Evolutionary conservation across 2,329 filamentous ascomycete genomes (phyloP).

Genomic region (Diaporthe citri): DNA sequence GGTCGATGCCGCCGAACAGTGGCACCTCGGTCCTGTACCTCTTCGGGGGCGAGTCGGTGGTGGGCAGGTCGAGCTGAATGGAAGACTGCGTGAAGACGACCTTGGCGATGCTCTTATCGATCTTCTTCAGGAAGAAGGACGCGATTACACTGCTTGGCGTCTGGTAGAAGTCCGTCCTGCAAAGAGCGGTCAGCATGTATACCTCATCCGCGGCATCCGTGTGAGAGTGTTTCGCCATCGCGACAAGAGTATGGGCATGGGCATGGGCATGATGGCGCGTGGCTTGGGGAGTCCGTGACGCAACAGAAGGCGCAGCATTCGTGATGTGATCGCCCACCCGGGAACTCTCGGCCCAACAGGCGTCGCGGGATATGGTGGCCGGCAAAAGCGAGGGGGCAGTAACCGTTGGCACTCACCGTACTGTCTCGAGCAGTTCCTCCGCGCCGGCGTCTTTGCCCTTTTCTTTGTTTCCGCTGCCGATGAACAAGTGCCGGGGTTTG

Average conservation of each 20-base stretch:
- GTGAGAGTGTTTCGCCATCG: slow-evolving; percentile 15
- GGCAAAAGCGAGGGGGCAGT: slow-evolving; percentile 7
- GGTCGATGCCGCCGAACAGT: slow-evolving; percentile 82
- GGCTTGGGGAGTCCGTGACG: slow-evolving; percentile 24
- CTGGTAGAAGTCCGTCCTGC: slow-evolving; percentile 93
- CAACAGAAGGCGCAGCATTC: slow-evolving; percentile 13
- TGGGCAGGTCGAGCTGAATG: slow-evolving; percentile 85
- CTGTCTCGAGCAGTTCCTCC: slow-evolving; percentile 83
- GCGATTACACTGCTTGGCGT: slow-evolving; percentile 87
- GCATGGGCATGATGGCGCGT: slow-evolving; percentile 5
- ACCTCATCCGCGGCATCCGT: slow-evolving; percentile 13
- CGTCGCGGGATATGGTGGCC: slow-evolving; percentile 10
- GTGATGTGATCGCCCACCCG: slow-evolving; percentile 4
- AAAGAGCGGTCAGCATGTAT: slow-evolving; percentile 16
- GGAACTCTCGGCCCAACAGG: slow-evolving; percentile 9
- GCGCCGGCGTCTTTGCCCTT: slow-evolving; percentile 55
- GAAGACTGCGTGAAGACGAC: slow-evolving; percentile 75
- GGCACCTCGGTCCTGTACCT: slow-evolving; percentile 80
- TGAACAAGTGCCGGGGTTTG: slow-evolving; percentile 85
- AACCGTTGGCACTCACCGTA: slow-evolving; percentile 68
- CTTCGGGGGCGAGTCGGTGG: slow-evolving; percentile 81
- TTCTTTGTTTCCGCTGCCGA: slow-evolving; percentile 80
- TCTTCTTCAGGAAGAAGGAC: slow-evolving; percentile 97
- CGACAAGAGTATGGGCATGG: slow-evolving; percentile 9
- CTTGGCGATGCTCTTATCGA: slow-evolving; percentile 82